Evolutionary conservation across 345 rosid species (phyloP).

Genomic region (Gossypium stocksii): DNA sequence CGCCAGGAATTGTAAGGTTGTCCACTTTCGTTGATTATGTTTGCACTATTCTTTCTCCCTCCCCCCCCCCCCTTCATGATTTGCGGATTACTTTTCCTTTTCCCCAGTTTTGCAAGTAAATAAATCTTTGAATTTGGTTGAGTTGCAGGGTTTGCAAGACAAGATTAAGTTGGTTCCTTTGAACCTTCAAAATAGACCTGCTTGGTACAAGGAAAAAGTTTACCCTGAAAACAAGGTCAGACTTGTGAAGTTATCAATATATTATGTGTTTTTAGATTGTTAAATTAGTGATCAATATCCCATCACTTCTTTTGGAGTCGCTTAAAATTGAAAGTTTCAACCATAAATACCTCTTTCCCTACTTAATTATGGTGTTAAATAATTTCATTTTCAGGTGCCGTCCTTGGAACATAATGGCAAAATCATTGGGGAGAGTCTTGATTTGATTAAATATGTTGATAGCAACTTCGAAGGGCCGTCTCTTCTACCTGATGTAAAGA

Average conservation of each 20-base stretch:
- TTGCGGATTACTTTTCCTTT: not conserved
- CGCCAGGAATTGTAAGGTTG: conserved; percentile 79
- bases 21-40: not conserved
- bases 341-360: too few relatives aligned
- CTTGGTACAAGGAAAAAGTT: conserved; percentile 87
- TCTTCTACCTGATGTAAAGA: conserved; percentile 54
- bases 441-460: conserved; percentile 71
- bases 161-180: conserved; percentile 73
- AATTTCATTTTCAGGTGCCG: conserved; percentile 52
- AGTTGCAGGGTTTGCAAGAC: conserved; percentile 69
- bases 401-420: conserved; percentile 88
- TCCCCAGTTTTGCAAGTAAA: not conserved
- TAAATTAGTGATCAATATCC: not conserved
- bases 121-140: not conserved
- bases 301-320: too few relatives aligned
- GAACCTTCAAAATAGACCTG: conserved; percentile 69
- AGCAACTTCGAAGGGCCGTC: conserved; percentile 81
- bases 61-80: not conserved
- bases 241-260: not conserved
- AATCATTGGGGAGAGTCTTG: conserved; percentile 81
- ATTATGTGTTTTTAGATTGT: not conserved
- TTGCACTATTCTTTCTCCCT: not conserved
- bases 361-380: too few relatives aligned
- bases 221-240: conserved; percentile 78
- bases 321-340: not conserved